phyloP scores from a whole-genome alignment of 2,329 filamentous ascomycete species.

The Boeremia exigua region DNA sequence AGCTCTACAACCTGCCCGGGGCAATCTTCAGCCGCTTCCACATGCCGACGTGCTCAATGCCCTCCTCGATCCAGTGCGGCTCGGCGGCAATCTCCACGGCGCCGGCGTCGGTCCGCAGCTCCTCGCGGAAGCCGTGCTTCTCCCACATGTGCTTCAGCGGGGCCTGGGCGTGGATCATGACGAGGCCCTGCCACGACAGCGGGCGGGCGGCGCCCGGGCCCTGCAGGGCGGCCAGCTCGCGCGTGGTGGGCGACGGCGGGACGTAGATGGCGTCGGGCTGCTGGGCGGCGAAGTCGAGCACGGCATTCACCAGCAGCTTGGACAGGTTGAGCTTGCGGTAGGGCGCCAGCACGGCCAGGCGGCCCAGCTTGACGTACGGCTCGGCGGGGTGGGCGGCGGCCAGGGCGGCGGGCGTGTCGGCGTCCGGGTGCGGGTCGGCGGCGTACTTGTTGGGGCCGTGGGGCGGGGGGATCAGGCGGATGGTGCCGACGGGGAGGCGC shows the following conservation, averaged over 20 bases:
- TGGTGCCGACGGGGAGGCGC: constrained; percentile 70
- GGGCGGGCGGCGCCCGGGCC: constrained; percentile 47
- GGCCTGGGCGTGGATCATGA: constrained; percentile 81
- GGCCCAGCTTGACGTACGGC: constrained; percentile 81
- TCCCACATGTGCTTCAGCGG: constrained; percentile 69
- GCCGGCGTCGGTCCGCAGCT: constrained; percentile 65
- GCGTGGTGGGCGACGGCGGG: constrained; percentile 45
- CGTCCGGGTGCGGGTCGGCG: constrained; percentile 39
- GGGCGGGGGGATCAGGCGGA: constrained; percentile 82
- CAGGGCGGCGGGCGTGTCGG: constrained; percentile 28
- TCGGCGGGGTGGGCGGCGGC: constrained; percentile 66
- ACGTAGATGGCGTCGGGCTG: constrained; percentile 60
- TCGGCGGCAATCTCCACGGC: constrained; percentile 40
- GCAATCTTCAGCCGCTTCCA: constrained; percentile 60
- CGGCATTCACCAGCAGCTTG: constrained; percentile 69
- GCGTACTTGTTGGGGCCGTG: constrained; percentile 68
- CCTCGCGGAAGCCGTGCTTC: constrained; percentile 77
- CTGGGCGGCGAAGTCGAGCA: constrained; percentile 69
- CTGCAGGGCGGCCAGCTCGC: constrained; percentile 54
- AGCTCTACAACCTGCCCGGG: constrained; percentile 27
- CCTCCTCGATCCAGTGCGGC: constrained; percentile 76
- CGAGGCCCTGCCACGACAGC: constrained; percentile 72
- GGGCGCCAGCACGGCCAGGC: constrained; percentile 71
- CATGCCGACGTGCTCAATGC: constrained; percentile 87
- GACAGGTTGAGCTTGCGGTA: constrained; percentile 72